phyloP scores from a whole-genome alignment of 169 alveolate species.

The Toxoplasma gondii region DNA sequence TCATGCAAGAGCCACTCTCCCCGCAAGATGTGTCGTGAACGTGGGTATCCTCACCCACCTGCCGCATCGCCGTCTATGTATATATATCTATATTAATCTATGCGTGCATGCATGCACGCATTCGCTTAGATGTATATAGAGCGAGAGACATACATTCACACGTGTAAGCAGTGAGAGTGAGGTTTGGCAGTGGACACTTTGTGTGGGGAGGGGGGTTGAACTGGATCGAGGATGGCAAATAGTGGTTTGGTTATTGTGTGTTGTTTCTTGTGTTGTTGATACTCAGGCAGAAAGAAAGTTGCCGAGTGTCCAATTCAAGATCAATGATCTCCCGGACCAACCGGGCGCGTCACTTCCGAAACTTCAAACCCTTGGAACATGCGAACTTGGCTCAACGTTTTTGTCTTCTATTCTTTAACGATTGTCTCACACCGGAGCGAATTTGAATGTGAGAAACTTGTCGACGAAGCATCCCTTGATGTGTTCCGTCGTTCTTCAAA shows the following conservation, averaged over 20 bases:
- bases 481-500: no score
- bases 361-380: background rate
- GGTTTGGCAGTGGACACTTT: no score
- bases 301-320: conserved; percentile 1
- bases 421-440: background rate
- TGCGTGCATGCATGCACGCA: no score
- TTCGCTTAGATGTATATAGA: no score
- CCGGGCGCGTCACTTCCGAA: background rate
- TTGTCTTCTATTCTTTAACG: background rate
- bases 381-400: conserved; percentile 33
- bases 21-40: no score
- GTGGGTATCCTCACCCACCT: no score
- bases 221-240: background rate
- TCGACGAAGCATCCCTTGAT: no score
- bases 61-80: no score
- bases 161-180: no score
- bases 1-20: no score
- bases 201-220: background rate
- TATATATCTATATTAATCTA: no score
- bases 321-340: background rate
- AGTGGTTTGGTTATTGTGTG: background rate
- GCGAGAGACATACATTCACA: no score
- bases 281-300: background rate
- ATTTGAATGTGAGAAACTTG: background rate
- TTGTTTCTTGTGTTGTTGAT: background rate